Percentiles rank a stretch among this genome's conserved stretches.
Conservation (phyloP, 257 asterid species). For the Solanum habrochaites region DNA sequence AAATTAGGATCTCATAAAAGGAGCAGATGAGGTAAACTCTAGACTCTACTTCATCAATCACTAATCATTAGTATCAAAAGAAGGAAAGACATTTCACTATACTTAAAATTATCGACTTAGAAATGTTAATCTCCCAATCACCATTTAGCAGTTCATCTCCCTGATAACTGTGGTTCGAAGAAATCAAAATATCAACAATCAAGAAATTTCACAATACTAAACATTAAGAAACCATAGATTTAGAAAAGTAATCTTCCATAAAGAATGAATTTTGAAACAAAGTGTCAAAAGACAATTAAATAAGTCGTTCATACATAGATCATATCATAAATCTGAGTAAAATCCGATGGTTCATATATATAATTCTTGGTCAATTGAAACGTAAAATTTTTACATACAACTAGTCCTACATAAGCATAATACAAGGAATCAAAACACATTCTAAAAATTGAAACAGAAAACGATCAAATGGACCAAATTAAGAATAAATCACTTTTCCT, state of each 20-base stretch:
- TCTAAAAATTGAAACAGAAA: background rate
- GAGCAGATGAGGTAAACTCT: background rate
- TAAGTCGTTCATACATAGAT: background rate
- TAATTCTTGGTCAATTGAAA: background rate
- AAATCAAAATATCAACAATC: background rate
- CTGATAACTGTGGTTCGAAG: background rate
- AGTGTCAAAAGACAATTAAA: background rate
- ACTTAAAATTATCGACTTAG: background rate
- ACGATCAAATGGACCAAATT: background rate
- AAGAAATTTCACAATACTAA: background rate
- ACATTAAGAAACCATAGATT: background rate
- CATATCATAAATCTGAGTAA: background rate
- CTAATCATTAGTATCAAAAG: background rate
- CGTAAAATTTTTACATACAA: background rate
- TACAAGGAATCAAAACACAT: background rate
- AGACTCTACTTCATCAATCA: background rate
- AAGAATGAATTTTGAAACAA: background rate
- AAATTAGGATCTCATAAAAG: background rate
- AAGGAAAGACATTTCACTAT: background rate
- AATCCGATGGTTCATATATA: background rate
- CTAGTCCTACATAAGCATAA: background rate
- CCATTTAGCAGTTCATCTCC: background rate
- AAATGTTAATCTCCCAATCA: background rate
- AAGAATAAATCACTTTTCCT: background rate
- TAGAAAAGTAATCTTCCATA: background rate